Base-by-base conservation (phyloP, 768 basidiomycete species). In the Baorangia bicolor region DNA sequence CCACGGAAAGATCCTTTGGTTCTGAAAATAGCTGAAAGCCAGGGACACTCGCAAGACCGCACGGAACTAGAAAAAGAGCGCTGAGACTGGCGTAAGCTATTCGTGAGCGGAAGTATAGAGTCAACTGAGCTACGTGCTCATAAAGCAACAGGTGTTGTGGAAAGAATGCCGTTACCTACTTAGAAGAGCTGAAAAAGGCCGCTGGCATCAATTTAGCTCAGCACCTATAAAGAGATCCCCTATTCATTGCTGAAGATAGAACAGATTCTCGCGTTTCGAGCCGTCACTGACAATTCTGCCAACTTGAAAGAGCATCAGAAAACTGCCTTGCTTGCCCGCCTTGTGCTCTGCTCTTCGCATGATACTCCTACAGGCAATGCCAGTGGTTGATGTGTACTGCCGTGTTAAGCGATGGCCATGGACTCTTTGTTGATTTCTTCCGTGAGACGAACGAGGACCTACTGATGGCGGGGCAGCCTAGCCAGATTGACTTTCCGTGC, bases 401-500 rank as follows among this genome's bases (percentile, higher is more conserved):
- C 20, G 20, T 23, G 34, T 20, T 16, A 25, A 43, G 25, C 30
- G 20, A 30, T 27, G 21, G 37, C 34, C 18, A 5, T 31, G 30
- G 16, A 6, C 27, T 5, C 21, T 31, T 30, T 21, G 34, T 37
- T 9, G 28, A 30, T n/a, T 18, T 25, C 30, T 33, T 39, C 38
- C 14, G 28, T 25, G 38, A 28, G 28, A 53, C 20, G 48, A 35
- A 20, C 16, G 34, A 35, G 34, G 28, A 43, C 40, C 40, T 30
- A 21, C 31, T 37, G 31, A 31, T 46, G 16, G 41, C 6, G 28
- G 25, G 47, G 49, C n/a, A n/a, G n/a, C n/a, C 14, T 34, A 51
- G 44, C 37, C 20, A 49, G 49, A 39, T 44, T 33, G 42, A 43
- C 46, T 45, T 55, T 51, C 5, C 30, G 39, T 55, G 38, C 34